A percentile compares a stretch with the other conserved stretches of the same genome.
Evolutionary conservation across 2,329 filamentous ascomycete genomes (phyloP).

Genomic region (Pseudocercospora musae): DNA sequence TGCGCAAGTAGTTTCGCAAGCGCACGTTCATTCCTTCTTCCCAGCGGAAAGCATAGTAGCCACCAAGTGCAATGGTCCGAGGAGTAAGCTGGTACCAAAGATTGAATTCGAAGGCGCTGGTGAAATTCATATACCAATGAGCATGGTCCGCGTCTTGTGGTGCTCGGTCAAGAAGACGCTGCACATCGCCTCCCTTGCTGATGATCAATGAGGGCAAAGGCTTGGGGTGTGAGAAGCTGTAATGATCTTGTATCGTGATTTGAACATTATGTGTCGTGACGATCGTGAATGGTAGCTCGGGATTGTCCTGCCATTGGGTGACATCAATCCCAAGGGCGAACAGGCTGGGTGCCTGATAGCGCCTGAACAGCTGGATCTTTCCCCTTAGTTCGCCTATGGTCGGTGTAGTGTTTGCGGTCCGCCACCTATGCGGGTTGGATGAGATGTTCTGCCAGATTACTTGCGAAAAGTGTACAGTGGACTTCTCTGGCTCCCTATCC

Average conservation of each 20-base stretch:
- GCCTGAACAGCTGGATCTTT: constrained; percentile 38
- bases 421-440: constrained; percentile 30
- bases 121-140: constrained; percentile 46
- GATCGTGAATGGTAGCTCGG: constrained; percentile 37
- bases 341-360: constrained; percentile 27
- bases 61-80: constrained; percentile 44
- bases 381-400: constrained; percentile 34
- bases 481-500: constrained; percentile 33
- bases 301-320: constrained; percentile 36
- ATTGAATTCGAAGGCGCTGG: constrained; percentile 45
- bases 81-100: constrained; percentile 36
- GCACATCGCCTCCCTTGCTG: constrained; percentile 41
- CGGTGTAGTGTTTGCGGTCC: constrained; percentile 35
- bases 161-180: constrained; percentile 39
- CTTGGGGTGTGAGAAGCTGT: constrained; percentile 41
- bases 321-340: constrained; percentile 35
- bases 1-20: constrained; percentile 34
- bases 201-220: constrained; percentile 40
- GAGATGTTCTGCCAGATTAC: constrained; percentile 35
- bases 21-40: constrained; percentile 45
- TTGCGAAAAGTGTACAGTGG: constrained; percentile 37
- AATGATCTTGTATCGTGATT: constrained; percentile 49
- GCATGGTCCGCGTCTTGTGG: constrained; percentile 22
- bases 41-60: constrained; percentile 43
- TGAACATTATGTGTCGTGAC: constrained; percentile 37